Evolutionary conservation across 768 basidiomycete genomes (phyloP).

Genomic region (Tulasnella sp.): DNA sequence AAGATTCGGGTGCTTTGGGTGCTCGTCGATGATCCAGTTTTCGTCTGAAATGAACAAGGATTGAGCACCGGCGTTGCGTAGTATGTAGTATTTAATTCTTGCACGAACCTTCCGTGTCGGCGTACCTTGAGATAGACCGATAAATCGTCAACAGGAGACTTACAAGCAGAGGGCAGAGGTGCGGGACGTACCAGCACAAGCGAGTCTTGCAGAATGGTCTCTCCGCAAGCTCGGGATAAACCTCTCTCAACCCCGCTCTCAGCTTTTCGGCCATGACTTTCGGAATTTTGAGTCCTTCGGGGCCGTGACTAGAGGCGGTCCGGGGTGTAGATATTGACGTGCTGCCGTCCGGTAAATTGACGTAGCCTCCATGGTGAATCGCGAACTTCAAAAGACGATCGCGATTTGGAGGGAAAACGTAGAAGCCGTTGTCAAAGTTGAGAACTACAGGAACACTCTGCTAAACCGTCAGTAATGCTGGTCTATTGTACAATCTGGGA

Average conservation of each 20-base stretch:
- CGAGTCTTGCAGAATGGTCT: constrained; percentile 70
- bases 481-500: not conserved
- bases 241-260: constrained; percentile 48
- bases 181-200: constrained; percentile 72
- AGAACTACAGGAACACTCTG: constrained; percentile 61
- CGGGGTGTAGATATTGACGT: constrained; percentile 38
- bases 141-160: not conserved
- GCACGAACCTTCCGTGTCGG: constrained; percentile 56
- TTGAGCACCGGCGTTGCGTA: not conserved
- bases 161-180: not conserved
- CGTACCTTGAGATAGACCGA: constrained; percentile 58
- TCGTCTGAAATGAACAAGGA: constrained; percentile 46
- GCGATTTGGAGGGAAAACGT: constrained; percentile 75
- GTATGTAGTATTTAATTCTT: not conserved
- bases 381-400: constrained; percentile 72
- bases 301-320: constrained; percentile 59
- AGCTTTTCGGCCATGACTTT: constrained; percentile 49
- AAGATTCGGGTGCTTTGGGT: constrained; percentile 56
- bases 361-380: constrained; percentile 69
- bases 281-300: constrained; percentile 64
- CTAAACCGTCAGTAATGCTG: not conserved
- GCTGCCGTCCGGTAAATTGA: constrained; percentile 37
- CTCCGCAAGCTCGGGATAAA: constrained; percentile 69
- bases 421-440: constrained; percentile 70
- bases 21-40: constrained; percentile 83